Conservation (phyloP, 805 yeast genomes). For the Saturnispora halmiae region DNA sequence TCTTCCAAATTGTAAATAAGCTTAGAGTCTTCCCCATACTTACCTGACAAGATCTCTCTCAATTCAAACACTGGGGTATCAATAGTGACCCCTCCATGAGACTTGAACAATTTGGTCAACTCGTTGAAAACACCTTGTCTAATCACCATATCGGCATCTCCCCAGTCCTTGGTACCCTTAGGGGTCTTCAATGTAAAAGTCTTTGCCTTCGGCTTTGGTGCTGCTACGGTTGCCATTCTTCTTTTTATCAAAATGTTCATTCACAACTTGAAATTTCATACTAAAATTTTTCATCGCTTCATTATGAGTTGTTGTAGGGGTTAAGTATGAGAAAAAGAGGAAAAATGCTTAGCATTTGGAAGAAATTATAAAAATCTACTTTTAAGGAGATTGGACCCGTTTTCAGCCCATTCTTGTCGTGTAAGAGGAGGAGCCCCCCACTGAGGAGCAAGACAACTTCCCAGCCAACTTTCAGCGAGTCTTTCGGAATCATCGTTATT, state of each 20-base stretch:
- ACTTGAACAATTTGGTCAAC: conserved; percentile 67
- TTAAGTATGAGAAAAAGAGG: too few species aligned
- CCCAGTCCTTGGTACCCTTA: conserved; percentile 98
- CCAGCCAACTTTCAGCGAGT: conserved; percentile 56
- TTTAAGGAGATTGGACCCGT: conserved; percentile 33
- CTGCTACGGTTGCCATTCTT: too few species aligned
- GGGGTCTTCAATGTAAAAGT: conserved; percentile 80
- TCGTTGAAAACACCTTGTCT: conserved; percentile 79
- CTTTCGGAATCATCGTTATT: conserved; percentile 41
- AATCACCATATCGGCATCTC: conserved; percentile 93
- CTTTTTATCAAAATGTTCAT: too few species aligned
- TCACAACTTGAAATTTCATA: too few species aligned
- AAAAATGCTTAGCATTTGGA: too few species aligned
- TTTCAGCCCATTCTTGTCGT: conserved; percentile 56
- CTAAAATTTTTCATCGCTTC: too few species aligned
- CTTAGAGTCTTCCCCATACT: conserved; percentile 97
- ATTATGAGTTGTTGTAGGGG: too few species aligned
- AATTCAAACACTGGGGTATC: conserved; percentile 98
- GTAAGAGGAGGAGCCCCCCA: conserved; percentile 52
- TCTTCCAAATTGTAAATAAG: conserved; percentile 92
- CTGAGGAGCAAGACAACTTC: conserved; percentile 59
- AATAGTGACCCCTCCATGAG: conserved; percentile 96
- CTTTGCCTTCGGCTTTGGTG: conserved; percentile 4
- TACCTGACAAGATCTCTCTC: conserved; percentile 90
- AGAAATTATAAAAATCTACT: conserved; percentile 1